A percentile compares a stretch with the other conserved stretches of the same genome.
Evolutionary conservation across 306 rosid genomes (phyloP).

Genomic region (Datisca glomerata): DNA sequence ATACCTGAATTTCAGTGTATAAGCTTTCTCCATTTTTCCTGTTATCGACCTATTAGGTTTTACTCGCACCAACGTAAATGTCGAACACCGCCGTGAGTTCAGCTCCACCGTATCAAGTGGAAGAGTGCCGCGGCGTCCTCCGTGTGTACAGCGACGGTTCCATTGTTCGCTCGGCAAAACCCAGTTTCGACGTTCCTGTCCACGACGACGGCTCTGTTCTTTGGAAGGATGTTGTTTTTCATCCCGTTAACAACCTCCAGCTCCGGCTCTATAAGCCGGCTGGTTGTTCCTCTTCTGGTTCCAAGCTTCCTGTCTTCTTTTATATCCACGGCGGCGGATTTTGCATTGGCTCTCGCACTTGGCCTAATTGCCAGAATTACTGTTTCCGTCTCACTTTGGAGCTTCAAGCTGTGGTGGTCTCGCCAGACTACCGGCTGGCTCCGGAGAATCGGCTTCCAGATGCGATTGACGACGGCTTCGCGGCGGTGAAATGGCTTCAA

Average conservation of each 20-base stretch:
- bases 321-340: slow-evolving; percentile 93
- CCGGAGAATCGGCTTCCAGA: slow-evolving; percentile 70
- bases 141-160: slow-evolving; percentile 74
- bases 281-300: neutral
- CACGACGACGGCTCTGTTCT: slow-evolving; percentile 45
- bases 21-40: no score
- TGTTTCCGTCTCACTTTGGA: slow-evolving; percentile 42
- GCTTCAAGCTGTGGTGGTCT: slow-evolving; percentile 38
- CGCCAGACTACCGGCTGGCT: slow-evolving; percentile 74
- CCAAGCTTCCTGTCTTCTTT: slow-evolving; percentile 52
- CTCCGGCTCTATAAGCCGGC: slow-evolving; percentile 78
- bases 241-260: slow-evolving; percentile 30
- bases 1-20: no score
- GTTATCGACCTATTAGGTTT: no score
- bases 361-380: slow-evolving; percentile 85
- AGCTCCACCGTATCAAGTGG: slow-evolving; percentile 26
- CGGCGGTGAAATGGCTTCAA: slow-evolving; percentile 63
- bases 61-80: no score
- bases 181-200: slow-evolving; percentile 40
- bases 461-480: slow-evolving; percentile 55
- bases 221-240: slow-evolving; percentile 69
- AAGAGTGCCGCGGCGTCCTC: slow-evolving; percentile 74
- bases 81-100: no score
- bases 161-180: slow-evolving; percentile 35
- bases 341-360: slow-evolving; percentile 83